A percentile compares a stretch with the other conserved stretches of the same genome.
phyloP scores from a whole-genome alignment of 75 land plant species.

The Pinus albicaulis region DNA sequence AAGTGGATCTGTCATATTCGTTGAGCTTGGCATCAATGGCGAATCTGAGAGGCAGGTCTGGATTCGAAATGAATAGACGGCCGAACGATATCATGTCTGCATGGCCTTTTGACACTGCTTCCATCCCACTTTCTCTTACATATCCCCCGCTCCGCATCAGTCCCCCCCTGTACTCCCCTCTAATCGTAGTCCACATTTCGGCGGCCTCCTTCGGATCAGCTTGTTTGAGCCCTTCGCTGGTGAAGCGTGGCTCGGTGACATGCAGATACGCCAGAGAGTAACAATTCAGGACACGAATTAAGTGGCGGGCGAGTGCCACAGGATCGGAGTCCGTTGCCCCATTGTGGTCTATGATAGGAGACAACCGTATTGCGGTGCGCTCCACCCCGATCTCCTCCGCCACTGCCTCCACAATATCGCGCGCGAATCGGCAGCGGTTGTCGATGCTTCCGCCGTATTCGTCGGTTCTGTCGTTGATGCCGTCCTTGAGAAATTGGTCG shows the following conservation, averaged over 20 bases:
- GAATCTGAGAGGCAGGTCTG: conserved; percentile 61
- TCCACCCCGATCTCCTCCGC: conserved; percentile 45
- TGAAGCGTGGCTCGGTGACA: conserved; percentile 77
- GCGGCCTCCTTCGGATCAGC: conserved; percentile 27
- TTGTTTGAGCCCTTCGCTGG: conserved; percentile 40
- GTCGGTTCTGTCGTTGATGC: conserved; percentile 78
- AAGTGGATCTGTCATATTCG: conserved; percentile 55
- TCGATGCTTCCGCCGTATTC: conserved; percentile 66
- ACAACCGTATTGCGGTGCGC: conserved; percentile 60
- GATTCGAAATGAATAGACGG: conserved; percentile 71
- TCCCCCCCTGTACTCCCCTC: conserved; percentile 44
- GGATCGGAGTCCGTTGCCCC: conserved; percentile 73
- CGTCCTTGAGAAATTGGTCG: conserved; percentile 89
- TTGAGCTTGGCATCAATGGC: conserved; percentile 36
- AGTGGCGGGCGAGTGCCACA: conserved; percentile 41
- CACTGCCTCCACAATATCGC: conserved; percentile 41
- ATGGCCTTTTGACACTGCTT: conserved; percentile 48
- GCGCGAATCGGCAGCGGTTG: conserved; percentile 64
- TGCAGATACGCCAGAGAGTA: conserved; percentile 59
- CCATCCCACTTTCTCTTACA: conserved; percentile 55
- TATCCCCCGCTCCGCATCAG: conserved; percentile 69
- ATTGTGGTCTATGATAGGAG: conserved; percentile 77
- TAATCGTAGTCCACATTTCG: conserved; percentile 19
- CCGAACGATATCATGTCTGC: conserved; percentile 80
- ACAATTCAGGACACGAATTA: conserved; percentile 45